Percentiles rank a stretch among this genome's conserved stretches.
Conservation (phyloP, 257 asterid genomes). For the Solanum piurae region DNA sequence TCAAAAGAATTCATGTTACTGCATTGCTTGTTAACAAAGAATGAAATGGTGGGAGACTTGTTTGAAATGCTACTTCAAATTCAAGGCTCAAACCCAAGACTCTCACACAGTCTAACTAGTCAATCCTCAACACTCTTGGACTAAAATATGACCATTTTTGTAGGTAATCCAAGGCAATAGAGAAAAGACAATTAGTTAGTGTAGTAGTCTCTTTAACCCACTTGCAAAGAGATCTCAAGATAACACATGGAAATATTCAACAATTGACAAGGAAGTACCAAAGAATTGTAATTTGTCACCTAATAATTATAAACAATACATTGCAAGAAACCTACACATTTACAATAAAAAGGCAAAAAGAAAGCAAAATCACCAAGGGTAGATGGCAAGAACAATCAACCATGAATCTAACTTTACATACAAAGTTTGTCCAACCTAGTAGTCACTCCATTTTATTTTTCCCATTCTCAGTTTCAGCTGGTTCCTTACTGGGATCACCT, state of each 20-base stretch:
- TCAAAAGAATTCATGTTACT: neutral
- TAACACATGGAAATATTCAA: neutral
- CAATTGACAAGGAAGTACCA: neutral
- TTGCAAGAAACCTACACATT: neutral
- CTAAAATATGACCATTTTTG: neutral
- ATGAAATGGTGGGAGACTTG: neutral
- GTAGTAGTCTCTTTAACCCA: neutral
- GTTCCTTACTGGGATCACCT: neutral
- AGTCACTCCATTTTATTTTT: neutral
- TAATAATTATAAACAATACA: neutral
- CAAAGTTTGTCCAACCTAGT: neutral
- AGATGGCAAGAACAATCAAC: neutral
- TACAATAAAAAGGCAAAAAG: neutral
- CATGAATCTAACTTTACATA: neutral
- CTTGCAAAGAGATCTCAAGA: neutral
- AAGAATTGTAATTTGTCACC: neutral
- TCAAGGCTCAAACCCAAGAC: neutral
- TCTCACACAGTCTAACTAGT: no score
- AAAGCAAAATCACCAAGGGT: neutral
- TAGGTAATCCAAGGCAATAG: neutral
- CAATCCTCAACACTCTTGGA: neutral
- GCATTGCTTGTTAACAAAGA: neutral
- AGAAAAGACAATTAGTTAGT: neutral
- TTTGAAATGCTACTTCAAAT: neutral
- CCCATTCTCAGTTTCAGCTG: constrained; percentile 1